A percentile compares a stretch with the other conserved stretches of the same genome.
These are phyloP conservation scores for Mycena maculata DNA, from an alignment of 768 basidiomycete genomes.

Conservation along the genomic window DNA sequence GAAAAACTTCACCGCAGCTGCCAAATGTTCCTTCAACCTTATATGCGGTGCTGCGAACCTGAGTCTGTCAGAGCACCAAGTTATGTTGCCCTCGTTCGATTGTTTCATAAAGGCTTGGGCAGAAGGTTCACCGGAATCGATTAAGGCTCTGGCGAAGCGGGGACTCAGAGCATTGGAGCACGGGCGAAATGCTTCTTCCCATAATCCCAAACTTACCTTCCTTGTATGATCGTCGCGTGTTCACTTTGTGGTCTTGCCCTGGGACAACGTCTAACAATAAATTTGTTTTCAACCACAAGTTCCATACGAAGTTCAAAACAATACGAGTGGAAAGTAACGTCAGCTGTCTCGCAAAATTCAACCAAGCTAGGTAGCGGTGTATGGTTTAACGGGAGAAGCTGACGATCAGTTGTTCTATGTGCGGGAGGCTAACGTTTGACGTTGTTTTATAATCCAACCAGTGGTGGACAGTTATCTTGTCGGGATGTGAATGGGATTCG, in stretches of 20 bases:
- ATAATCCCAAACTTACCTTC: background rate
- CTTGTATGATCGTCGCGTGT: background rate
- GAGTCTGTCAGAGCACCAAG: background rate
- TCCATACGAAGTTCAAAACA: no score
- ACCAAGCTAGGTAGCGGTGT: no score
- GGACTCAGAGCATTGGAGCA: background rate
- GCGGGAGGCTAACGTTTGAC: no score
- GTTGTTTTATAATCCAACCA: no score
- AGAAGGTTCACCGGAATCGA: background rate
- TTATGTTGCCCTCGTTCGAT: background rate
- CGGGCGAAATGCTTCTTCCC: background rate
- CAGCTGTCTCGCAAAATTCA: no score
- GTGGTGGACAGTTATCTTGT: no score
- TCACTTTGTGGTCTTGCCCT: background rate
- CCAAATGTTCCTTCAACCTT: background rate
- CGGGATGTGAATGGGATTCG: no score
- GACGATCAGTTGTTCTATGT: no score
- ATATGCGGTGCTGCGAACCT: background rate
- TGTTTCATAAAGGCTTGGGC: background rate
- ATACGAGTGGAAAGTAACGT: no score
- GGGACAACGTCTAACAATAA: no score
- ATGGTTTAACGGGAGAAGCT: no score
- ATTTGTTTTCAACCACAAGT: no score
- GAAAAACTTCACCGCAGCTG: background rate
- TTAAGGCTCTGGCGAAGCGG: background rate